Evolutionary conservation across 495 filamentous ascomycete species (phyloP), one percentile per base, ranked within the genome.

Genomic region (Penicillium simplicissimum): DNA sequence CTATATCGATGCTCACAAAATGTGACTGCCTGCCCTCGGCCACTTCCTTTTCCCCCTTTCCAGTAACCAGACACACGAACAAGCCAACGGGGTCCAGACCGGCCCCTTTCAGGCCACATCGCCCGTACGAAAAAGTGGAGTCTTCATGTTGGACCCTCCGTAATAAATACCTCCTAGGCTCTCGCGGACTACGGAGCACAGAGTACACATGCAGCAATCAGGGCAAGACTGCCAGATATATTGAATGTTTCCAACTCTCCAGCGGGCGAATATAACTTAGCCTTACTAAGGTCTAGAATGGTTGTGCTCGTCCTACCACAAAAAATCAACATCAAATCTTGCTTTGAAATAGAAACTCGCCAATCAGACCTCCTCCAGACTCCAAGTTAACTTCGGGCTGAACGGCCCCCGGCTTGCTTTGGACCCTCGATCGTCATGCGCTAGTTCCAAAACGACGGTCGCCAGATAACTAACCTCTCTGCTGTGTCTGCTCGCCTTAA

Each of bases 61-160:
- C 33, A 67, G 67, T 67, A 63, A 62, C 15, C 23, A 52, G 38
- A 53, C 64, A 64, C 65, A 65, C 61, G 67, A 67, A 52, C 57
- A 59, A 7, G 28, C 28, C 28, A 31, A 31, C 28, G 28, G 43
- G n/a, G 56, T 69, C 65, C 65, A 68, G 63, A 64, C 64, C 60
- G 38, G 17, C 21, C 36, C 42, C 42, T 65, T 65, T 61, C 51
- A 61, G 63, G 63, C 63, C 63, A 66, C 63, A 59, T 66, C 51
- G 49, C 55, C 58, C 59, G 56, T 56, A 36, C 31, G 9, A 15
- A 43, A 45, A 48, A 58, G 64, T 66, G 64, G 64, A 63, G 64
- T 48, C 49, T 21, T 56, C 33, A 58, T 35, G 52, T 59, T 60
- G 40, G 57, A 43, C 57, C 57, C 36, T 21, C 13, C 37, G n/a